A percentile compares a stretch with the other conserved stretches of the same genome.
Conservation (phyloP, 768 basidiomycete genomes). For the Leccinum ochraceum region DNA sequence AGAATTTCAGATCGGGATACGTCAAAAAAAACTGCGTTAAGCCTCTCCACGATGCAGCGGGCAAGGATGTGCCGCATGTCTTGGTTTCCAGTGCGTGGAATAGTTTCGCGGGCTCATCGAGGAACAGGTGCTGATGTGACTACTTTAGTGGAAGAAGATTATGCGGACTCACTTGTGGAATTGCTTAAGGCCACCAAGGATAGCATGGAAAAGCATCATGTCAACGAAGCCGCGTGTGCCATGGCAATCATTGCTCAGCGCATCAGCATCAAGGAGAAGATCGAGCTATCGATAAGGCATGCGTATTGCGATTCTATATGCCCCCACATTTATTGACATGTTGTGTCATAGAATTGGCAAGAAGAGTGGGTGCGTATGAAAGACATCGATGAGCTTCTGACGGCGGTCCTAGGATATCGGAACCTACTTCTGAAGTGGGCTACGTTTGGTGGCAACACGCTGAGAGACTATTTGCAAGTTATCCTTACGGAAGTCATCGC, state of each 20-base stretch:
- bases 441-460: not conserved
- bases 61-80: not conserved
- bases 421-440: not conserved
- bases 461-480: not conserved
- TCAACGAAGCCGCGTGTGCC: not conserved
- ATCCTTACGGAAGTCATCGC: not conserved
- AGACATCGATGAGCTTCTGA: not conserved
- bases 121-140: not conserved
- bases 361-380: not conserved
- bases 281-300: not conserved
- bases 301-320: not conserved
- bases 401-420: not conserved
- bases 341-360: not conserved
- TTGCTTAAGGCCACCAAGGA: not conserved
- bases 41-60: not conserved
- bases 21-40: not conserved
- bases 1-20: not conserved
- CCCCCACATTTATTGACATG: not conserved
- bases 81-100: not conserved
- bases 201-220: not conserved
- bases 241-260: not conserved
- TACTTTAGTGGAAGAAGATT: not conserved
- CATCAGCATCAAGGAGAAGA: not conserved
- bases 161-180: not conserved
- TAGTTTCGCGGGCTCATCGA: not conserved